Evolutionary conservation across 495 filamentous ascomycete species (phyloP).

Genomic region (Penicillium dipodomyicola): DNA sequence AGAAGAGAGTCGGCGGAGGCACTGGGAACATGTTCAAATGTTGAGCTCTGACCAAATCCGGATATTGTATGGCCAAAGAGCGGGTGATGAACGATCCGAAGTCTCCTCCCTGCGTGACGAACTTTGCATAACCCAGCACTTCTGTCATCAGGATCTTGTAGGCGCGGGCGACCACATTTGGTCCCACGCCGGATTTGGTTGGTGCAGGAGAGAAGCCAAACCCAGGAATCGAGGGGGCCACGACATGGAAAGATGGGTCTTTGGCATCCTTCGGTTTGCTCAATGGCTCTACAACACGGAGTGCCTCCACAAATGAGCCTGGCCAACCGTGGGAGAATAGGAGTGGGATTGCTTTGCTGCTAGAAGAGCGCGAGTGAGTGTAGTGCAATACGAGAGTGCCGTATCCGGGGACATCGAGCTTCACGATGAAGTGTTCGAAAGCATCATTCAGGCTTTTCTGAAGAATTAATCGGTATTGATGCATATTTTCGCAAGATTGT

Average conservation of each 20-base stretch:
- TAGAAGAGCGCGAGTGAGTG: slow-evolving; percentile 28
- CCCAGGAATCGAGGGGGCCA: slow-evolving; percentile 38
- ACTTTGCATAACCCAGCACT: slow-evolving; percentile 28
- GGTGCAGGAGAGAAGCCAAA: slow-evolving; percentile 35
- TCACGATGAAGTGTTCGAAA: slow-evolving; percentile 15
- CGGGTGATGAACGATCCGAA: slow-evolving; percentile 29
- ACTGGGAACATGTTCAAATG: slow-evolving; percentile 25
- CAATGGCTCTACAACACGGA: slow-evolving; percentile 26
- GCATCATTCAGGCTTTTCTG: slow-evolving; percentile 8
- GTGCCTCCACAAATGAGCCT: slow-evolving; percentile 36
- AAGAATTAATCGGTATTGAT: too few species aligned
- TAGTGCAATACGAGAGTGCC: slow-evolving; percentile 15
- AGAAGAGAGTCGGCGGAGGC: slow-evolving; percentile 13
- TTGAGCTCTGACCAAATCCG: slow-evolving; percentile 20
- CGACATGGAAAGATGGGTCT: slow-evolving; percentile 37
- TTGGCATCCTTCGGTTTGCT: slow-evolving; percentile 17
- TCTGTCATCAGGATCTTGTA: slow-evolving; percentile 32
- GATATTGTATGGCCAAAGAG: slow-evolving; percentile 26
- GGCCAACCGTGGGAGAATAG: slow-evolving; percentile 41
- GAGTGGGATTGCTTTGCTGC: slow-evolving; percentile 31
- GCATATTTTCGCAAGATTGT: too few species aligned
- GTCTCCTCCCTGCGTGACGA: slow-evolving; percentile 35
- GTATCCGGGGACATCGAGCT: slow-evolving; percentile 15
- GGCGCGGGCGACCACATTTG: slow-evolving; percentile 17
- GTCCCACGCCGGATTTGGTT: slow-evolving; percentile 22